Conservation (phyloP, 768 basidiomycete genomes). For the Cyclocybe cylindracea region DNA sequence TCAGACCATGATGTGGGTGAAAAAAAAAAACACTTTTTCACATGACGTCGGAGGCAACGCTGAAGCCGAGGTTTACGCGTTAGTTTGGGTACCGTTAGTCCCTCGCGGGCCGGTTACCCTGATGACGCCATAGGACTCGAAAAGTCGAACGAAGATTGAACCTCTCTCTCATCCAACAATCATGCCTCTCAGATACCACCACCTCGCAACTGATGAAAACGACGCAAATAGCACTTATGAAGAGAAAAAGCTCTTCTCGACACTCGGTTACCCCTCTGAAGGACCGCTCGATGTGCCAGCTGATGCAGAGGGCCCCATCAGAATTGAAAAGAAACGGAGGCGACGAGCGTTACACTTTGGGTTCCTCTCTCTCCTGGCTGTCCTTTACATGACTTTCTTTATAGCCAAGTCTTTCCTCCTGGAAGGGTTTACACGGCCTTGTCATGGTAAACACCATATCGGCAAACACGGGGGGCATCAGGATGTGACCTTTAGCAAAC, state of each 20-base stretch:
- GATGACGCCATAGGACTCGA: too few species aligned
- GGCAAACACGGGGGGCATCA: constrained; percentile 4
- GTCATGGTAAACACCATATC: neutral
- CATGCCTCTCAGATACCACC: neutral
- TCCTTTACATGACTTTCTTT: constrained; percentile 17
- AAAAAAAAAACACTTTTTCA: too few species aligned
- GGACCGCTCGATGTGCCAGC: too few species aligned
- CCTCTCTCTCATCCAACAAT: neutral
- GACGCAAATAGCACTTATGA: neutral
- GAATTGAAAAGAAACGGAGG: neutral
- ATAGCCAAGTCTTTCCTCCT: neutral
- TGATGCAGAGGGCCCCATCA: neutral
- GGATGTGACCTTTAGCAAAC: constrained; percentile 11
- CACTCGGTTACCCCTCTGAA: too few species aligned
- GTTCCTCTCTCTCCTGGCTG: constrained; percentile 11
- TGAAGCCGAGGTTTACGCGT: too few species aligned
- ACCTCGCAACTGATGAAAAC: neutral
- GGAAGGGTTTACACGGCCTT: constrained; percentile 6
- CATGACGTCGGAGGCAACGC: too few species aligned
- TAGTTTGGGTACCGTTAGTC: too few species aligned
- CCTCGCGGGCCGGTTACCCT: too few species aligned
- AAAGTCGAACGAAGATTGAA: neutral
- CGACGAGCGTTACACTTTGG: constrained; percentile 1
- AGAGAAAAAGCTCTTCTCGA: too few species aligned
- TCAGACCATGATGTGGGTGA: too few species aligned